Base-by-base conservation (phyloP, 1,139 yeast genomes). In the Geotrichum aggregatum region DNA sequence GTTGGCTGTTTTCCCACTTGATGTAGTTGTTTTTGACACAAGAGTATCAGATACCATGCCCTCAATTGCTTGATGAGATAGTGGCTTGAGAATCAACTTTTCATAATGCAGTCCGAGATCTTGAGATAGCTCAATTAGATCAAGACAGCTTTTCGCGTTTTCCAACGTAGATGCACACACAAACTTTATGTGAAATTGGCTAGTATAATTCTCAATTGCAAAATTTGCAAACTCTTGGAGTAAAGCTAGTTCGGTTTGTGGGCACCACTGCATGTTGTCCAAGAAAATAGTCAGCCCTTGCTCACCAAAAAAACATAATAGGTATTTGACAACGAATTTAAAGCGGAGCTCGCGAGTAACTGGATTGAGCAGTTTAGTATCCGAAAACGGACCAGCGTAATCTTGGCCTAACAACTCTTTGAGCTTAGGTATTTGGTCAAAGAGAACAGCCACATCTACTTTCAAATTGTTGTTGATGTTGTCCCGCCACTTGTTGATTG, bases 231-330 rank as follows among this genome's bases (percentile, higher is more conserved):
- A 54, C 50, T 63, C 66, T 3, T 61, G 56, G 54, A 63, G 61
- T 16, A 63, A 52, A 3, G 61, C 57, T 28, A 71, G 52, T 56
- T 68, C 62, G 41, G 65, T 54, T 41, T 64, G 57, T 13, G 71
- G 65, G 44, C 77, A 71, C 73, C 76, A 74, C 50, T 78, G 80
- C 30, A 76, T 62, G 62, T 78, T 80, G 59, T 78, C 82, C 40
- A 76, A 64, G 50, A 75, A 71, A 1, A 77, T 61, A 0, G 80
- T 76, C 48, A 78, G 63, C 1, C 79, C 80, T 22, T 70, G 71
- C 18, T 63, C 61, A 3, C 76, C 75, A 51, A 78, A 69, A 6
- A 78, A 61, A 28, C 73, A 70, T 52, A 73, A 74, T 35, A 78
- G 61, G 11, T 71, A 62, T 55, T 76, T 77, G 51, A 79, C 67